phyloP scores from a whole-genome alignment of 2,329 filamentous ascomycete genomes.

The Eutypa lata region DNA sequence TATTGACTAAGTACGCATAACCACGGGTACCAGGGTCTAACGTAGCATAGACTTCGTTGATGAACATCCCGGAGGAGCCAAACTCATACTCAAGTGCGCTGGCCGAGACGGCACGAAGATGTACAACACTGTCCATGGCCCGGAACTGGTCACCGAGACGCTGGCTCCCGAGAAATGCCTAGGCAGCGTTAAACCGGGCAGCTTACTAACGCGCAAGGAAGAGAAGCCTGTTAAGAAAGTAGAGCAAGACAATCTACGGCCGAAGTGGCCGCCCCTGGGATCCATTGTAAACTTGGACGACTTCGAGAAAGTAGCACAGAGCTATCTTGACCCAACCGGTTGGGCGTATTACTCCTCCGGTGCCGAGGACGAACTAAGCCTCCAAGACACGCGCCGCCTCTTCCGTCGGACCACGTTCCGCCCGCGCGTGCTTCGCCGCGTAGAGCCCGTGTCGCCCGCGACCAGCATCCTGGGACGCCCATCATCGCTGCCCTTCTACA shows the following conservation, averaged over 20 bases:
- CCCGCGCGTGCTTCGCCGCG: constrained; percentile 48
- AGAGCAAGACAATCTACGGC: constrained; percentile 26
- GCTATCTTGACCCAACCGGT: constrained; percentile 42
- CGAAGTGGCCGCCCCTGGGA: constrained; percentile 34
- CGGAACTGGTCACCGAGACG: constrained; percentile 35
- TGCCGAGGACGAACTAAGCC: constrained; percentile 49
- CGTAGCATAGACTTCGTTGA: constrained; percentile 47
- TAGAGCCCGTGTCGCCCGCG: constrained; percentile 36
- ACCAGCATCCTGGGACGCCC: constrained; percentile 41
- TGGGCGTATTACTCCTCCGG: constrained; percentile 56
- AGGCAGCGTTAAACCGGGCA: constrained; percentile 42
- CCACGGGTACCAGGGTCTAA: neutral
- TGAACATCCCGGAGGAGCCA: constrained; percentile 34
- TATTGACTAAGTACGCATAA: neutral
- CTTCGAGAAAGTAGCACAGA: constrained; percentile 45
- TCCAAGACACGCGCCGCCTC: constrained; percentile 44
- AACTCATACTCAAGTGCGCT: constrained; percentile 46
- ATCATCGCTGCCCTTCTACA: constrained; percentile 43
- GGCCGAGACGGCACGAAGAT: constrained; percentile 51
- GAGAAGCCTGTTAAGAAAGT: constrained; percentile 8
- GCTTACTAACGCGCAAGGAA: constrained; percentile 30
- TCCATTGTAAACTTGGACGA: constrained; percentile 48
- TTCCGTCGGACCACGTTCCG: constrained; percentile 49
- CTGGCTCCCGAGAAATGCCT: constrained; percentile 44
- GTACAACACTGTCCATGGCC: constrained; percentile 49